Evolutionary conservation across 345 rosid genomes (phyloP).

Genomic region (Bruguiera parviflora): DNA sequence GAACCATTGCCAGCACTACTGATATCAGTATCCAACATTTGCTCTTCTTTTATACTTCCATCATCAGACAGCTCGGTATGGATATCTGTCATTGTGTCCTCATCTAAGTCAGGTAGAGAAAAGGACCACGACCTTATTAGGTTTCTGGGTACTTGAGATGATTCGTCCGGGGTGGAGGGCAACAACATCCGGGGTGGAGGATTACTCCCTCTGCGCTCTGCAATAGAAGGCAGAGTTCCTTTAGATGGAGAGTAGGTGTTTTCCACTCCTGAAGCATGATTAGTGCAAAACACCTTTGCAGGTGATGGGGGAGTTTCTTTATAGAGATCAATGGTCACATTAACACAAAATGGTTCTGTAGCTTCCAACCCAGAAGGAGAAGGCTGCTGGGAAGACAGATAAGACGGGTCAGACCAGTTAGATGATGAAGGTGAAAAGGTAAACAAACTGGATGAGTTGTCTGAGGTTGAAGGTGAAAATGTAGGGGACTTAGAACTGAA

Average conservation of each 20-base stretch:
- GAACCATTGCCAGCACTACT: constrained; percentile 14
- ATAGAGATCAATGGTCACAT: constrained; percentile 17
- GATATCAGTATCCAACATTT: constrained; percentile 36
- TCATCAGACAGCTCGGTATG: constrained; percentile 22
- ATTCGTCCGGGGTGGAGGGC: constrained; percentile 40
- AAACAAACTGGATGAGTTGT: constrained; percentile 55
- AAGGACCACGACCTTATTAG: constrained; percentile 52
- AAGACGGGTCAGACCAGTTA: constrained; percentile 64
- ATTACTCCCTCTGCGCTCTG: constrained; percentile 64
- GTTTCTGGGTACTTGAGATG: constrained; percentile 25
- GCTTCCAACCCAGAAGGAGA: constrained; percentile 55
- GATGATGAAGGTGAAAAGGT: constrained; percentile 67
- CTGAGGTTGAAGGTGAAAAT: constrained; percentile 65
- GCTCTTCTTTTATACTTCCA: constrained; percentile 33
- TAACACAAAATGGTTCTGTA: constrained; percentile 24
- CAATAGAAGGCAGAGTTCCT: constrained; percentile 45
- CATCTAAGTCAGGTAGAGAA: constrained; percentile 36
- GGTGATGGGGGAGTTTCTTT: constrained; percentile 31
- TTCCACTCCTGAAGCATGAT: constrained; percentile 25
- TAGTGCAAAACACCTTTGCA: constrained; percentile 17
- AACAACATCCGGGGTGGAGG: constrained; percentile 53
- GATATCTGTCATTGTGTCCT: constrained; percentile 35
- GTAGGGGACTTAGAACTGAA: constrained; percentile 54
- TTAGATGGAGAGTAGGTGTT: constrained; percentile 25
- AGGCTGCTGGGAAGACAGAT: constrained; percentile 57